Evolutionary conservation across 139 green algal species (phyloP).

Genomic region (Axilococcus clingmanii): DNA sequence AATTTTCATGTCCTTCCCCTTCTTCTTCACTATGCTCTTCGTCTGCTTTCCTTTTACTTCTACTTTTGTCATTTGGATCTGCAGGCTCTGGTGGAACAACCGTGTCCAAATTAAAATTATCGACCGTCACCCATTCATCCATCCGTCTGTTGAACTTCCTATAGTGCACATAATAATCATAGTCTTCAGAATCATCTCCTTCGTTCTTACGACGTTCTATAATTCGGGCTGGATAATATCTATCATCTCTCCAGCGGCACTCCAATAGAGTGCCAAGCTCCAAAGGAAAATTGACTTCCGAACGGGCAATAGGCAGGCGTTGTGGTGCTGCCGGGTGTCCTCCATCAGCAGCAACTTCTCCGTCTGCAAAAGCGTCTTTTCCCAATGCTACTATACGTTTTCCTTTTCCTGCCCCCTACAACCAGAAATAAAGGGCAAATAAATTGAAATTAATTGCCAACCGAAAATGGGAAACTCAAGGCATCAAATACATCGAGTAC

Average conservation of each 20-base stretch:
- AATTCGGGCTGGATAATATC: conserved; percentile 67
- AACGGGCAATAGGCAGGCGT: not conserved
- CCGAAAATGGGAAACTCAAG: too few species aligned
- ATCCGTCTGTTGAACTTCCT: conserved; percentile 85
- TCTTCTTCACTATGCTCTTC: conserved; percentile 67
- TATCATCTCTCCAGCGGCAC: conserved; percentile 70
- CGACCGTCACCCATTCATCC: conserved; percentile 88
- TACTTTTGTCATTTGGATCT: conserved; percentile 20
- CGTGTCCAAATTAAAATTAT: conserved; percentile 70
- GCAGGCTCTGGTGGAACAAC: conserved; percentile 24
- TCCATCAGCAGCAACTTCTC: not conserved
- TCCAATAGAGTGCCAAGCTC: conserved; percentile 65
- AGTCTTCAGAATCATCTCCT: conserved; percentile 22
- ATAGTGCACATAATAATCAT: conserved; percentile 98
- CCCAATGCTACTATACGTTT: not conserved
- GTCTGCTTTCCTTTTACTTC: conserved; percentile 44
- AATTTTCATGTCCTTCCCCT: conserved; percentile 67
- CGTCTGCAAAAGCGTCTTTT: not conserved
- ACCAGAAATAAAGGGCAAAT: not conserved
- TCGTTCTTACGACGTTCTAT: conserved; percentile 66
- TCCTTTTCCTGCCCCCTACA: not conserved
- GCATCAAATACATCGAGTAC: too few species aligned
- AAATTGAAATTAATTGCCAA: too few species aligned
- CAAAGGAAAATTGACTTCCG: conserved; percentile 68
- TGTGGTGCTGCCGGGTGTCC: not conserved